Evolutionary conservation across 2,329 filamentous ascomycete genomes (phyloP), one percentile per base, ranked within the genome.

Genomic region (Cladosporium austrohemisphaericum): DNA sequence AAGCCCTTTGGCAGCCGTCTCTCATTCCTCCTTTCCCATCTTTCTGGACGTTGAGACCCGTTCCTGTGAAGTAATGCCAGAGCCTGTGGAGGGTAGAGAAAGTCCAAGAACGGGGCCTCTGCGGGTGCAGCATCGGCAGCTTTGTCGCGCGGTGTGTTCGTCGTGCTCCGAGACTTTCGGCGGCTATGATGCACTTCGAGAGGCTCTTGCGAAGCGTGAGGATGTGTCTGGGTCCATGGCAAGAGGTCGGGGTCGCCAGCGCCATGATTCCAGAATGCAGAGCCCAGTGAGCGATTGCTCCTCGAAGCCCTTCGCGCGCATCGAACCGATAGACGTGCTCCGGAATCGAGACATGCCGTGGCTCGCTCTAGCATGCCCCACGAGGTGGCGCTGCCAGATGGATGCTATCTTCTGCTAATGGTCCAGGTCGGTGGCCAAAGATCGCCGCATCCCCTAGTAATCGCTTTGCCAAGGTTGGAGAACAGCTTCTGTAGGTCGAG

Each of bases 341-440:
- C 75, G 66, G 74, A 71, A 71, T 78, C 71, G 72, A 80, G 73
- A 68, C 76, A 80, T 78, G 72, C 70, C 65, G 74, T 73, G 63
- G 76, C 76, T 60, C 75, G 76, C 76, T 81, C 77, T 65, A 81
- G 76, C 78, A 81, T 81, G 63, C 70, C 71, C 53, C 52, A 52
- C 36, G 38, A 14, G 33, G 35, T 29, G 23, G 33, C 37, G 22
- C 29, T 33, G 37, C 37, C 36, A 36, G 18, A 49, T 36, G 29
- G 19, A 10, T 37, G 23, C 29, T 14, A 26, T 22, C 25, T 38
- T 23, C 14, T 36, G 33, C 23, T 38, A 18, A 33, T 23, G 26
- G 14, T 23, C 35, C 35, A 32, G 18, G 7, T 22, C 23, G 35
- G 25, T 38, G 19, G 26, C 19, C 25, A 41, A 40, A n/a, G 20